Conservation (phyloP, 148 eudicot species). For the Silene latifolia region DNA sequence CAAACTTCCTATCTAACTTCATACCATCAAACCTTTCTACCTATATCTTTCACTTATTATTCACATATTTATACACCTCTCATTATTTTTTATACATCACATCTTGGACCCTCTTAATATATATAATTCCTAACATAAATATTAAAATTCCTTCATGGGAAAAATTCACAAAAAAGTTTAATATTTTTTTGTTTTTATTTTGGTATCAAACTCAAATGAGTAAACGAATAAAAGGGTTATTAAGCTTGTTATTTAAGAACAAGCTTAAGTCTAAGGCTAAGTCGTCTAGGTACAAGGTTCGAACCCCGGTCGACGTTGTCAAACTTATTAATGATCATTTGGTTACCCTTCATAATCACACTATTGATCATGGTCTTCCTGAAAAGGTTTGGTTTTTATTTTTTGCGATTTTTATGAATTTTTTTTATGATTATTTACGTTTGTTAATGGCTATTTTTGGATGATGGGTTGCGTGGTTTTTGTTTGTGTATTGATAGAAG, state of each 20-base stretch:
- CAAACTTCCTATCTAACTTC: constrained; percentile 12
- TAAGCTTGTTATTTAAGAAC: constrained; percentile 21
- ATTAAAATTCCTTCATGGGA: too few relatives aligned
- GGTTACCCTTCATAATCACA: constrained; percentile 12
- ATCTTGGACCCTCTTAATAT: too few relatives aligned
- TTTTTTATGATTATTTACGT: neutral
- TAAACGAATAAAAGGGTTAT: constrained; percentile 14
- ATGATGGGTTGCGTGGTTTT: neutral
- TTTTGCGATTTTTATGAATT: neutral
- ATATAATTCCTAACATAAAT: too few relatives aligned
- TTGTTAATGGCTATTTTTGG: neutral
- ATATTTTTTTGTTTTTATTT: neutral
- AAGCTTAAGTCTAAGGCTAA: constrained; percentile 27
- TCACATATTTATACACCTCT: neutral
- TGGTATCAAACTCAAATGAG: neutral
- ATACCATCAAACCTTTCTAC: neutral
- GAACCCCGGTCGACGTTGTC: constrained; percentile 38
- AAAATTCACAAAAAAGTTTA: neutral
- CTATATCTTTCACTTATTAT: neutral
- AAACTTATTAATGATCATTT: constrained; percentile 32
- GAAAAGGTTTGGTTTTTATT: neutral
- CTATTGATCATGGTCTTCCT: constrained; percentile 20
- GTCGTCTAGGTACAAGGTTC: constrained; percentile 26
- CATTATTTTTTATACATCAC: too few relatives aligned
- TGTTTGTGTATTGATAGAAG: neutral